Base-by-base conservation (phyloP, 2,329 filamentous ascomycete species). In the Aspergillus puulaauensis region DNA sequence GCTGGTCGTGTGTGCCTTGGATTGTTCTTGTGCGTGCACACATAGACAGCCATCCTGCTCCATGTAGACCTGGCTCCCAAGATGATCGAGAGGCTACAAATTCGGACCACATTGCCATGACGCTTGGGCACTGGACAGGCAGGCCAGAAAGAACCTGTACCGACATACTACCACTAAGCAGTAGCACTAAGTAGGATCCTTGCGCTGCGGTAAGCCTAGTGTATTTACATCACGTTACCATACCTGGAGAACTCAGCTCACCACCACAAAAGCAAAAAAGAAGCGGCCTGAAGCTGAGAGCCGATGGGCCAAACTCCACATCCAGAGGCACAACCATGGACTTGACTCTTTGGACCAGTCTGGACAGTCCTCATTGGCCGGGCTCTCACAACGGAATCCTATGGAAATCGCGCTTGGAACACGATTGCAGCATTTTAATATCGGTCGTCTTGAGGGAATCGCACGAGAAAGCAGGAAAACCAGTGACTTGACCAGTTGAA, bases 221-320 rank as follows among this genome's bases (percentile, higher is more conserved):
- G 56, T 54, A 58, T 51, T 57, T 58, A 58, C 56, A 51, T 41
- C 47, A 37, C 27, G 21, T 50, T 58, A 58, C 56, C 48, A 12
- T 33, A 45, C 46, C 33, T 44, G 50, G 50, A 54, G 51, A 39
- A n/a, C 47, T 58, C 56, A 54, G 50, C 44, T 57, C 31, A 43
- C 47, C 44, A 47, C 33, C 52, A 37, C 46, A 46, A 53, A 52
- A 50, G 40, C 49, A 43, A 57, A 23, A 21, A 43, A 27, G 41
- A 50, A 46, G 35, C 41, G 31, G 17, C n/a, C 31, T 53, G 41
- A 46, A 49, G 53, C 53, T 48, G 33, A 40, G 44, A 46, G 12
- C 14, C 14, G 24, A 46, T 53, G 51, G 51, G 27, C 21, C 31
- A 24, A 43, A 37, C 40, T 56, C 54, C 54, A 56, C 54, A n/a